Base-by-base conservation (phyloP, 73 alveolate species). In the Blepharisma stoltei region DNA sequence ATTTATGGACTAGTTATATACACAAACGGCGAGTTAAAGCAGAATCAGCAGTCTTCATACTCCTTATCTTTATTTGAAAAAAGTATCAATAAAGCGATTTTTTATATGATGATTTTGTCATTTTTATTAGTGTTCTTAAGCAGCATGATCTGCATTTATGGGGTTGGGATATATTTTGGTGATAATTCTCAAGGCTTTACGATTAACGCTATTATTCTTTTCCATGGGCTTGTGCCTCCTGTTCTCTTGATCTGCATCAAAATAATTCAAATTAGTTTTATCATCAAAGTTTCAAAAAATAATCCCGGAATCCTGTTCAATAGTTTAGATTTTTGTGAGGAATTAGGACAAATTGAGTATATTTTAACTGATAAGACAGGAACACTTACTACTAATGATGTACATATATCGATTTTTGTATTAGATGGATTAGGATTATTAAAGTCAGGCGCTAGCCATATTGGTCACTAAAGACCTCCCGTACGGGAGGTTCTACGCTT, bases 301-400 rank as follows among this genome's bases (percentile, higher is more conserved):
- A 9, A 14, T 9, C 46, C 14, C 2, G 73, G 48, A 8, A 8
- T n/a, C 5, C 14, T 1, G 23, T 8, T 60, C 18, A 60, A 60
- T 9, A 60, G 23, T 47, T 38, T 38, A 60, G 73, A 60, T 14
- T 18, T 20, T 38, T 25, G 14, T 2, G 73, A 60, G 23, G 73
- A 60, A 14, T 38, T 60, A 14, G 73, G 73, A 20, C 37, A 60
- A 14, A 25, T 60, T 11, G 73, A 60, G 48, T 60, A 60, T 60
- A n/a, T 60, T 25, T 8, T 60, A n/a, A 9, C 23, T 8, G 23
- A 60, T 4, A 60, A 60, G 5, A 60, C 73, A 60, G 73, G 73
- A 38, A 60, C 73, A 9, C 2, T 60, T 60, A 60, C 73, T 1
- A 25, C n/a, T 1, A 60, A 60, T 60, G 48, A 60, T 8, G n/a